Conservation (phyloP, 2,329 filamentous ascomycete genomes). For the Ophiobolus disseminans region DNA sequence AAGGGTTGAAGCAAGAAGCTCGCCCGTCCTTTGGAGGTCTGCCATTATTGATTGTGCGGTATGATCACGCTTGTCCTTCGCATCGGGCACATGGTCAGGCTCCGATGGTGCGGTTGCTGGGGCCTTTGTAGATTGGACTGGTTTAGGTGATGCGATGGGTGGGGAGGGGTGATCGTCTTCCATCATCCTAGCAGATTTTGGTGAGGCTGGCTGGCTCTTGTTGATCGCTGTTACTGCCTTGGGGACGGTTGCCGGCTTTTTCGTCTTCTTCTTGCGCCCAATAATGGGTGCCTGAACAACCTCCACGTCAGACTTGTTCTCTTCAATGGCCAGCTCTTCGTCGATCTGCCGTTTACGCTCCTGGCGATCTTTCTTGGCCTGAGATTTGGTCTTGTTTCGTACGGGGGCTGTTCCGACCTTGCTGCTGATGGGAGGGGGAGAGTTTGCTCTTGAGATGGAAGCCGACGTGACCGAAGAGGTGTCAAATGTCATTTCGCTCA, state of each 20-base stretch:
- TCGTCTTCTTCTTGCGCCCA: slow-evolving; percentile 84
- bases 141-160: slow-evolving; percentile 21
- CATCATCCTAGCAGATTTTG: slow-evolving; percentile 34
- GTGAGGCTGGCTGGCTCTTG: slow-evolving; percentile 40
- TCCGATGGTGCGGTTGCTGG: slow-evolving; percentile 32
- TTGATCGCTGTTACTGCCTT: slow-evolving; percentile 30
- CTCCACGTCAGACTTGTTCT: slow-evolving; percentile 58
- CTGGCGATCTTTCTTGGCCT: slow-evolving; percentile 77
- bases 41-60: slow-evolving; percentile 48
- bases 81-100: slow-evolving; percentile 21
- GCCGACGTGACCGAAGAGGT: slow-evolving; percentile 76
- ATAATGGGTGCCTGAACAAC: slow-evolving; percentile 72
- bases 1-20: slow-evolving; percentile 48
- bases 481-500: slow-evolving; percentile 77
- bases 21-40: slow-evolving; percentile 48
- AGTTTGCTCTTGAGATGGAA: slow-evolving; percentile 74
- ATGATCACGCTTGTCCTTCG: slow-evolving; percentile 40
- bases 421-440: slow-evolving; percentile 66
- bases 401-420: slow-evolving; percentile 74
- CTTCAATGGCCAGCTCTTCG: slow-evolving; percentile 59
- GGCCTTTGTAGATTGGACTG: slow-evolving; percentile 25
- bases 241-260: slow-evolving; percentile 61
- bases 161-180: slow-evolving; percentile 36
- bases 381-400: slow-evolving; percentile 75
- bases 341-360: slow-evolving; percentile 66